Conservation (phyloP, 2,329 filamentous ascomycete species). For the Phialemoniopsis sp. region DNA sequence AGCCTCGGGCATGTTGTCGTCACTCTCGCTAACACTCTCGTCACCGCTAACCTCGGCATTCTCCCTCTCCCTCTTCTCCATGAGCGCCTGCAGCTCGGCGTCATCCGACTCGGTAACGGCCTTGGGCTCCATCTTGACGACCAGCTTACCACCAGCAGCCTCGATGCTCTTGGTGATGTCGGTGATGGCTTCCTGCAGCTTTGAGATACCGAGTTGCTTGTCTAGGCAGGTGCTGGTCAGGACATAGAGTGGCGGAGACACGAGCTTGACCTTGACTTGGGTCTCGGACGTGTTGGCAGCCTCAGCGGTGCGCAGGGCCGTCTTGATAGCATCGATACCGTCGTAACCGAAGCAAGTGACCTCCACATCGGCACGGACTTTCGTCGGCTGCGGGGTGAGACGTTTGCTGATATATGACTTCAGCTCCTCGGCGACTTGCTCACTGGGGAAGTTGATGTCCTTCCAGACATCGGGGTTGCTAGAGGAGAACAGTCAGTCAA, state of each 20-base stretch:
- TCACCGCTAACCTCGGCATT: slow-evolving; percentile 98
- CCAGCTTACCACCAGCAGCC: slow-evolving; percentile 70
- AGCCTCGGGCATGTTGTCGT: slow-evolving; percentile 70
- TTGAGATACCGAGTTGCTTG: slow-evolving; percentile 79
- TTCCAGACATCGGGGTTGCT: slow-evolving; percentile 96
- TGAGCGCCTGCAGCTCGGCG: slow-evolving; percentile 91
- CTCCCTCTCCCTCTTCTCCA: slow-evolving; percentile 98
- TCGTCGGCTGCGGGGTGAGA: slow-evolving; percentile 95
- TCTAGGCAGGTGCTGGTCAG: slow-evolving; percentile 93
- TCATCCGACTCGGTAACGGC: slow-evolving; percentile 98
- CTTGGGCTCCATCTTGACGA: slow-evolving; percentile 98
- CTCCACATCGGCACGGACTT: slow-evolving; percentile 96
- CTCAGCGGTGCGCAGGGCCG: slow-evolving; percentile 85
- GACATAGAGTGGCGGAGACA: slow-evolving; percentile 96
- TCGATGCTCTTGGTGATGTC: slow-evolving; percentile 81
- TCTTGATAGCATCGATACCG: slow-evolving; percentile 97
- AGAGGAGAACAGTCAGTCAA: slow-evolving; percentile 7
- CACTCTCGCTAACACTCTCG: slow-evolving; percentile 92
- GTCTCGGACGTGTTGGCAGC: slow-evolving; percentile 87
- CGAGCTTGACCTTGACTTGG: slow-evolving; percentile 96
- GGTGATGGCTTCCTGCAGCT: slow-evolving; percentile 83
- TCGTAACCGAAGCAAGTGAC: slow-evolving; percentile 95
- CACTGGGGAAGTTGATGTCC: slow-evolving; percentile 83
- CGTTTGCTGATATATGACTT: slow-evolving; percentile 96
- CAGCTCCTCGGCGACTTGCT: slow-evolving; percentile 82